A percentile compares a stretch with the other conserved stretches of the same genome.
Conservation (phyloP, 345 rosid genomes). For the Tarenaya hassleriana region DNA sequence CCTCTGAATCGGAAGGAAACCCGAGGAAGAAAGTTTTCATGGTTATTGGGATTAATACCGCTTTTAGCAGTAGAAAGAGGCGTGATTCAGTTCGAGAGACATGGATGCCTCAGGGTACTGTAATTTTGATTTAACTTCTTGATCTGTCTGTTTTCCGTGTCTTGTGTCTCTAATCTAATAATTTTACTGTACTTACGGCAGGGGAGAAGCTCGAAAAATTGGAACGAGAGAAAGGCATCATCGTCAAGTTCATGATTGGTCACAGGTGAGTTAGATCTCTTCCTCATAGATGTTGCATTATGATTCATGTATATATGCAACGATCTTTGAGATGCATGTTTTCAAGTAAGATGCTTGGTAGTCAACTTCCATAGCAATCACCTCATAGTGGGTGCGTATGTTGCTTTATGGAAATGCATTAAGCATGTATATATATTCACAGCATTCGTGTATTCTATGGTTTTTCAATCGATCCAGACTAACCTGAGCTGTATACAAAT, state of each 20-base stretch:
- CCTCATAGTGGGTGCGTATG: too few relatives aligned
- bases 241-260: conserved; percentile 92
- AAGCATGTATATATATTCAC: too few relatives aligned
- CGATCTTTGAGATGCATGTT: too few relatives aligned
- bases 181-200: conserved; percentile 12
- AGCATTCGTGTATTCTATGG: too few relatives aligned
- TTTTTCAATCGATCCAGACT: too few relatives aligned
- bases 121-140: conserved; percentile 10
- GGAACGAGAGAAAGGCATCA: conserved; percentile 87
- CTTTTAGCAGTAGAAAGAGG: conserved; percentile 91
- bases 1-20: conserved; percentile 24
- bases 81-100: conserved; percentile 93
- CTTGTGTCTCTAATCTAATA: conserved; percentile 11
- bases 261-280: conserved; percentile 48
- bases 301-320: too few relatives aligned
- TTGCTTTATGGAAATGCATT: too few relatives aligned
- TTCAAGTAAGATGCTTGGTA: too few relatives aligned
- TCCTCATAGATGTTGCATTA: too few relatives aligned
- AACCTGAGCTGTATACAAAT: not conserved
- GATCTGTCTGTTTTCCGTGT: conserved; percentile 6
- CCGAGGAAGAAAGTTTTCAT: conserved; percentile 57
- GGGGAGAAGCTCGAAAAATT: conserved; percentile 72
- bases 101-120: conserved; percentile 97
- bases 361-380: too few relatives aligned
- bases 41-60: conserved; percentile 95